Base-by-base conservation (phyloP, 2,329 filamentous ascomycete genomes). In the Metarhizium robertsii region DNA sequence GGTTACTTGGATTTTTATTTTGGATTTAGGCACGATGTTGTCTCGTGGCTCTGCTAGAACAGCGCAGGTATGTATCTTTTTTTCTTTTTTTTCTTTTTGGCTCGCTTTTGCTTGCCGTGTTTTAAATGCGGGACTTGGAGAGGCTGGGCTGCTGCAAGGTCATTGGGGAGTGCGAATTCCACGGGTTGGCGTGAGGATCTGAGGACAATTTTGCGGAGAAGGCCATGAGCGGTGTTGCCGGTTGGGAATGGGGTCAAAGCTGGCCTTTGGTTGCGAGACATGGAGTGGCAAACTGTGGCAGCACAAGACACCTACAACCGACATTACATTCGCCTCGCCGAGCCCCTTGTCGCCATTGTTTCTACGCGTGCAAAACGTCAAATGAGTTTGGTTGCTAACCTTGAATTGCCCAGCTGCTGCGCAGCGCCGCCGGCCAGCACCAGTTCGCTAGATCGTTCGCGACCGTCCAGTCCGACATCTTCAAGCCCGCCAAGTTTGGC, bases 401-500 rank as follows among this genome's bases (percentile, higher is more conserved):
- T 47, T 4, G 6, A 11, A 53, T 51, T 49, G 10, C 57, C 16
- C 62, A 83, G 79, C 74, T 79, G 73, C 73, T 83, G 65, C 75
- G 78, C 69, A 70, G 77, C 69, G 72, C 75, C 61, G 75, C 77
- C 62, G 67, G 54, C 16, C 71, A 65, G 66, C 73, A 75, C 63
- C 72, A 73, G 64, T 67, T 70, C 62, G 71, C 75, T 58, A 79
- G 80, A 70, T 75, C 76, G 66, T 86, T 91, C 72, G 90, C 90
- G 66, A 95, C 90, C 61, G 80, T 96, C 66, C 85, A 91, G 75
- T 88, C 88, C 72, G 94, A 97, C 76, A 92, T 97, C 76, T 96
- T 97, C 84, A 96, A 96, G 84, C 92, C 92, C 66, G 91, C 92
- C 79, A 94, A 97, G 83, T 97, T 92, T 75, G 94, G 94, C 73